Evolutionary conservation across 768 basidiomycete species (phyloP).

Genomic region (Leccinellum albellum): DNA sequence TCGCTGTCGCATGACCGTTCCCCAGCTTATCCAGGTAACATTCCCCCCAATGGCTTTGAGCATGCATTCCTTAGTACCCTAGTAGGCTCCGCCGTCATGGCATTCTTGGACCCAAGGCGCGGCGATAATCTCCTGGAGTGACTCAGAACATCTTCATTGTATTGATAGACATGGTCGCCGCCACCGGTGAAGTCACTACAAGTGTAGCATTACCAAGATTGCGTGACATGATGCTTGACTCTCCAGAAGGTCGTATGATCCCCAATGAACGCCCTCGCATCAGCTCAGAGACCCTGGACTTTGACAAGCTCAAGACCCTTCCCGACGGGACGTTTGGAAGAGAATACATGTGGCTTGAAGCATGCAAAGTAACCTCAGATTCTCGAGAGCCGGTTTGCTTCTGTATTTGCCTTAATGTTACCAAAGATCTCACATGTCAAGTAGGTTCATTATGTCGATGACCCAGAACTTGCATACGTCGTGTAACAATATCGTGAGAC

Average conservation of each 20-base stretch:
- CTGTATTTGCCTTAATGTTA: neutral
- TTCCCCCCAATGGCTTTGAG: constrained; percentile 79
- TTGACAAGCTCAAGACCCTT: constrained; percentile 59
- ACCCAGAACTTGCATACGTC: constrained; percentile 94
- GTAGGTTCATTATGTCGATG: constrained; percentile 91
- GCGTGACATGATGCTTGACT: constrained; percentile 72
- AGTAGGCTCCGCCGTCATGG: constrained; percentile 82
- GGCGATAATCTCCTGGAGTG: constrained; percentile 52
- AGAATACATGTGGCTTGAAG: constrained; percentile 87
- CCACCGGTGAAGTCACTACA: constrained; percentile 90
- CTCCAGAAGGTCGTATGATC: constrained; percentile 79
- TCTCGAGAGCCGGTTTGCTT: constrained; percentile 78
- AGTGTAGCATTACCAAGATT: constrained; percentile 71
- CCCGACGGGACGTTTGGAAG: constrained; percentile 82
- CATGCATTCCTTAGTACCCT: constrained; percentile 80
- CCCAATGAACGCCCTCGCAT: constrained; percentile 82
- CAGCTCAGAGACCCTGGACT: constrained; percentile 70
- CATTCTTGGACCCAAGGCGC: constrained; percentile 74
- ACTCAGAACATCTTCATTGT: neutral
- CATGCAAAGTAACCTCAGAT: constrained; percentile 88
- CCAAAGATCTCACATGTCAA: neutral
- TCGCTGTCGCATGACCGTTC: constrained; percentile 5
- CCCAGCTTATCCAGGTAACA: constrained; percentile 74
- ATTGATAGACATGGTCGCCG: constrained; percentile 85
- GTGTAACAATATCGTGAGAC: constrained; percentile 98